Evolutionary conservation across 805 yeast species (phyloP).

Genomic region (Zygosaccharomyces bailii): DNA sequence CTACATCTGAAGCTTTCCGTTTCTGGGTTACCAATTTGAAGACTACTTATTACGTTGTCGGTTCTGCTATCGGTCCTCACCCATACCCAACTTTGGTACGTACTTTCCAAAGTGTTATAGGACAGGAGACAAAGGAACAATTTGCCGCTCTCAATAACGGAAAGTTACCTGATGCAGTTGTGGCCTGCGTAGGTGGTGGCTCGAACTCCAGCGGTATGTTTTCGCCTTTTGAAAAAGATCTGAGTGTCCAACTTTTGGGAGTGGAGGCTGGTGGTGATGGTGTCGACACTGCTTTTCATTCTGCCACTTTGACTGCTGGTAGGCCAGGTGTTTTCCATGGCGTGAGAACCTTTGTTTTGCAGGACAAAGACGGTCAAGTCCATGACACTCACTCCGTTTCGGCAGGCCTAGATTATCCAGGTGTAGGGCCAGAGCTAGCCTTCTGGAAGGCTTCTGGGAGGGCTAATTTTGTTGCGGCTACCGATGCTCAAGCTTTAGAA

Average conservation of each 20-base stretch:
- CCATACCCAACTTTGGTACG: slow-evolving; percentile 98
- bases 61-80: slow-evolving; percentile 98
- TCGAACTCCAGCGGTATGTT: slow-evolving; percentile 96
- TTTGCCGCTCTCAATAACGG: slow-evolving; percentile 76
- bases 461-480: slow-evolving; percentile 85
- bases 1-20: slow-evolving; percentile 95
- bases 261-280: slow-evolving; percentile 99
- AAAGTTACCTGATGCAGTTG: slow-evolving; percentile 85
- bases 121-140: slow-evolving; percentile 90
- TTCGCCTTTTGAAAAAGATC: slow-evolving; percentile 85
- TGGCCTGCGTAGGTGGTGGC: slow-evolving; percentile 99
- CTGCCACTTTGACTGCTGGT: slow-evolving; percentile 95
- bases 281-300: slow-evolving; percentile 78
- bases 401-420: slow-evolving; percentile 98
- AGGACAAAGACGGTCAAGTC: slow-evolving; percentile 90
- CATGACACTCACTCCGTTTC: slow-evolving; percentile 97
- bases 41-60: slow-evolving; percentile 91
- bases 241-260: slow-evolving; percentile 76
- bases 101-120: slow-evolving; percentile 97
- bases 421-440: slow-evolving; percentile 98
- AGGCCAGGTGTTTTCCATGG: slow-evolving; percentile 98
- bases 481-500: slow-evolving; percentile 89
- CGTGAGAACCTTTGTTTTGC: slow-evolving; percentile 89
- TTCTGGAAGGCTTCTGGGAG: slow-evolving; percentile 93
- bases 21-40: slow-evolving; percentile 87